Base-by-base conservation (phyloP, 1,139 yeast species). In the Suzukiozyma palmioleophila region DNA sequence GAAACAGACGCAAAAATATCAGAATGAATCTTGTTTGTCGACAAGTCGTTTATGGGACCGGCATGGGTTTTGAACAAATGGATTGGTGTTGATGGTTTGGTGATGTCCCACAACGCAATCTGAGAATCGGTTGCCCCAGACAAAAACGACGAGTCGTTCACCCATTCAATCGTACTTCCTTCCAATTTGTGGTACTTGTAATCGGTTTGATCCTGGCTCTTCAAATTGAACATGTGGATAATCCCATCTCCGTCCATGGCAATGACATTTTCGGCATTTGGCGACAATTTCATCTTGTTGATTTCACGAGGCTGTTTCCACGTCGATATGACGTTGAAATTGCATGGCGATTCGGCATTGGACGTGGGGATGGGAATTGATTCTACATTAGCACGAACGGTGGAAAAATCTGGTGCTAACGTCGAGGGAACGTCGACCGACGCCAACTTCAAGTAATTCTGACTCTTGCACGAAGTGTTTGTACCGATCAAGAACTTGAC, bases 151-250 rank as follows among this genome's bases (percentile, higher is more conserved):
- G 69, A 65, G 31, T 67, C 67, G 30, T 56, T 52, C 4, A 60
- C 45, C 95, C 95, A 87, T 45, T 82, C 81, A 39, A 87, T 63
- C 1, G 85, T 84, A 56, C 72, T 79, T 0, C 94, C 95, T 49
- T 81, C 88, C 40, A 65, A 69, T 16, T 68, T 65, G 57, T 87
- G 95, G 52, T 73, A 79, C 45, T 74, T 72, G 42, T 83, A 75
- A 32, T 67, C 70, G 11, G 54, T 51, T 14, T 59, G 50, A 37
- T 49, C 64, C 37, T 44, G 52, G 40, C 44, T 47, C 43, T 43
- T 49, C 48, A 60, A 55, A 43, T 69, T 69, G 50, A 58, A 75
- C 28, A 73, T 51, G 45, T 73, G 68, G 35, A 77, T 64, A 32
- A 64, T 62, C 11, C 85, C 85, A 33, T 60, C 61, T 41, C 68